Evolutionary conservation across 106 monocot species (phyloP).

Genomic region (Vanilla planifolia): DNA sequence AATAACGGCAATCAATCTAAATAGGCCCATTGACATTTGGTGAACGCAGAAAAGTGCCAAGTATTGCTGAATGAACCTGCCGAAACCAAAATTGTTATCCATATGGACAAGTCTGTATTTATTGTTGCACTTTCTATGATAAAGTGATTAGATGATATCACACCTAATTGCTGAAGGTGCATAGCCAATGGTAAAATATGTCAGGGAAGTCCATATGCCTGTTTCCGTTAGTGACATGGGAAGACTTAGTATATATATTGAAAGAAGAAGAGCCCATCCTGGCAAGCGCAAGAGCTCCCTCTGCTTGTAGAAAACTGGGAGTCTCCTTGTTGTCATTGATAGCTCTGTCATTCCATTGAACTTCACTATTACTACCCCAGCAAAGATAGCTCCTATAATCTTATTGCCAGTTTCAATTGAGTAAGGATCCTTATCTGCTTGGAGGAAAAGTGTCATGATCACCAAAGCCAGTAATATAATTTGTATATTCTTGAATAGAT

Average conservation of each 20-base stretch:
- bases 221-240: slow-evolving; percentile 59
- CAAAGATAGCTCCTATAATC: slow-evolving; percentile 50
- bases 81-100: slow-evolving; percentile 1
- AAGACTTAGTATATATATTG: slow-evolving; percentile 42
- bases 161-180: slow-evolving; percentile 62
- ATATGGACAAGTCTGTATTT: not conserved
- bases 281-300: slow-evolving; percentile 56
- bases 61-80: slow-evolving; percentile 53
- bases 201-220: slow-evolving; percentile 47
- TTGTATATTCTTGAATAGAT: slow-evolving; percentile 64
- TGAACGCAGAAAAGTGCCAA: slow-evolving; percentile 47
- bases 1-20: slow-evolving; percentile 36
- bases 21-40: slow-evolving; percentile 57
- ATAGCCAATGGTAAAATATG: slow-evolving; percentile 68
- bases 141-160: not conserved
- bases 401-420: slow-evolving; percentile 45
- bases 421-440: slow-evolving; percentile 41
- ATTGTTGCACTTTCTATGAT: not conserved
- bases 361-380: slow-evolving; percentile 56
- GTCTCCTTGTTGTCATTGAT: slow-evolving; percentile 45
- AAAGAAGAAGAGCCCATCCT: slow-evolving; percentile 62
- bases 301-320: slow-evolving; percentile 74
- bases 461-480: slow-evolving; percentile 49
- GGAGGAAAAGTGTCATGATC: slow-evolving; percentile 55
- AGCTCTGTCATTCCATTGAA: slow-evolving; percentile 86